A percentile compares a stretch with the other conserved stretches of the same genome.
Evolutionary conservation across 2,329 filamentous ascomycete species (phyloP).

Genomic region (Colletotrichum sp.): DNA sequence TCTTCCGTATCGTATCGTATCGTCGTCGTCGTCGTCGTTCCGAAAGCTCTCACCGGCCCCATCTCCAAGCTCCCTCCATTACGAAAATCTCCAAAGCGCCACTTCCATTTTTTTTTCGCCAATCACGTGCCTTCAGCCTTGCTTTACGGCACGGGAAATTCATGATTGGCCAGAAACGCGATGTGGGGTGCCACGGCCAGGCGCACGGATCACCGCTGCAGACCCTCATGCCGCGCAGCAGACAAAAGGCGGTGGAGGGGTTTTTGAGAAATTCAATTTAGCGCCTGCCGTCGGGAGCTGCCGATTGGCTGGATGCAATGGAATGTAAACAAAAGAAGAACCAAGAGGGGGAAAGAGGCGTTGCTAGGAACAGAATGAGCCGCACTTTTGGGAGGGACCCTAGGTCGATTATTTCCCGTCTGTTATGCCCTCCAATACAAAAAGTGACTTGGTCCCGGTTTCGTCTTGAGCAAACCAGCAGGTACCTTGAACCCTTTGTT

Average conservation of each 20-base stretch:
- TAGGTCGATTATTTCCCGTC: neutral
- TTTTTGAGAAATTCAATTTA: neutral
- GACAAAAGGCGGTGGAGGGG: neutral
- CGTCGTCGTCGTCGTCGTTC: neutral
- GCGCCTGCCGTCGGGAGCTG: neutral
- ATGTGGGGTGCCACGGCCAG: neutral
- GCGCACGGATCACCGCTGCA: neutral
- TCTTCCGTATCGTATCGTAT: neutral
- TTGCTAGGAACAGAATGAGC: neutral
- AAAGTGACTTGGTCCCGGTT: neutral
- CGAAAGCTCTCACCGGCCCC: neutral
- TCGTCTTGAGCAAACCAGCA: neutral
- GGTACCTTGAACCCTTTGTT: slow-evolving; percentile 5
- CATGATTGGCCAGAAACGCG: neutral
- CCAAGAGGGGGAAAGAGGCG: neutral
- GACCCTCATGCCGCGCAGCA: neutral
- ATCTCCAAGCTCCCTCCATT: neutral
- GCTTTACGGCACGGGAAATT: neutral
- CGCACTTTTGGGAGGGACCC: neutral
- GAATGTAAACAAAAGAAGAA: slow-evolving; percentile 18
- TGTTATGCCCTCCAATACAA: neutral
- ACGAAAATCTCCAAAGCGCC: slow-evolving; percentile 4
- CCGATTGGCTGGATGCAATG: neutral
- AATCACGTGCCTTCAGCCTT: slow-evolving; percentile 10
- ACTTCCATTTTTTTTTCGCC: neutral